Evolutionary conservation across 371 early-diverging fungal genomes (phyloP).

Genomic region (Mortierella sp.): DNA sequence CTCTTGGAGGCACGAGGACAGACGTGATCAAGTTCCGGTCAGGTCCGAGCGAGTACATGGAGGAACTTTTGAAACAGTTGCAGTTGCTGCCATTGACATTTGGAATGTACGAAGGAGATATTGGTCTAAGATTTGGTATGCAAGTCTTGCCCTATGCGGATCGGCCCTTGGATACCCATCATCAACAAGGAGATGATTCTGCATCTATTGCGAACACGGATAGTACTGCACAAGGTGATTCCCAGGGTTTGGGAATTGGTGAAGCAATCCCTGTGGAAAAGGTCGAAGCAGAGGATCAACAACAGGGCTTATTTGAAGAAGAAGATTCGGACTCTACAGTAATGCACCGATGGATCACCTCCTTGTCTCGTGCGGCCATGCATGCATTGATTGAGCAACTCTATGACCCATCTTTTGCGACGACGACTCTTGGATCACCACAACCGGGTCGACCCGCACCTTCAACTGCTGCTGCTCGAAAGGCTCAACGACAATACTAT

Average conservation of each 20-base stretch:
- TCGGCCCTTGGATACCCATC: conserved; percentile 17
- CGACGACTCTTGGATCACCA: conserved; percentile 1
- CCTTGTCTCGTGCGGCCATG: conserved; percentile 70
- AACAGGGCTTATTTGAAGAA: conserved; percentile 13
- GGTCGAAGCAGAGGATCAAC: conserved; percentile 7
- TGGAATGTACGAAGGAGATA: conserved; percentile 70
- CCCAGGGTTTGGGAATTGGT: conserved; percentile 33
- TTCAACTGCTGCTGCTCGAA: conserved; percentile 11
- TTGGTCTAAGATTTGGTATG: conserved; percentile 62
- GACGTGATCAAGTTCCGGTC: conserved; percentile 51
- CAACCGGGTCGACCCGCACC: conserved; percentile 2
- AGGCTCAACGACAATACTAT: conserved; percentile 14
- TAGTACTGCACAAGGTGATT: conserved; percentile 15
- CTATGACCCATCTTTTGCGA: conserved; percentile 22
- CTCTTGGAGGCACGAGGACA: conserved; percentile 42
- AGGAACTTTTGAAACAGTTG: conserved; percentile 74
- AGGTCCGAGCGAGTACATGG: conserved; percentile 71
- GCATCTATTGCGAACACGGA: conserved; percentile 2
- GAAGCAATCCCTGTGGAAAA: conserved; percentile 15
- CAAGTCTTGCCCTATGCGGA: conserved; percentile 69
- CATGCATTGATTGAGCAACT: conserved; percentile 51
- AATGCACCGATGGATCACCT: conserved; percentile 75
- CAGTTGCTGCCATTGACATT: conserved; percentile 76
- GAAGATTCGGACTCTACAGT: conserved; percentile 56
- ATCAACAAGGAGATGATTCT: conserved; percentile 15